These are phyloP conservation scores for Tylopilus felleus DNA, from an alignment of 768 basidiomycete species.

Conservation along the genomic window DNA sequence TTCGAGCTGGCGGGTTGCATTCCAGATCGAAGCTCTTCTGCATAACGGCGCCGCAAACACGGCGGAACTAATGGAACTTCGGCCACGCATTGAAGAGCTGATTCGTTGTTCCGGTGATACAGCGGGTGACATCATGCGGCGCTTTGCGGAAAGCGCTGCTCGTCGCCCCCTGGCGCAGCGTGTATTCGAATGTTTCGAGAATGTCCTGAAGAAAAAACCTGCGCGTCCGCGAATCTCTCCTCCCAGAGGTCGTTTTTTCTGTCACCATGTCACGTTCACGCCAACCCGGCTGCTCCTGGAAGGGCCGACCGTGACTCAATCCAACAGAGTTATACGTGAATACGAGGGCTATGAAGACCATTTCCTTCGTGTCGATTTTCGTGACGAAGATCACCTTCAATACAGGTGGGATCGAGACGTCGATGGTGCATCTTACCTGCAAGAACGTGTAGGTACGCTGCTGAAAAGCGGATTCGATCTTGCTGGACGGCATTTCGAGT, in stretches of 20 bases:
- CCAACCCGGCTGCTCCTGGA: conserved; percentile 73
- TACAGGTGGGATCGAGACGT: conserved; percentile 70
- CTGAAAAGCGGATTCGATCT: conserved; percentile 66
- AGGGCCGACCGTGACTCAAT: conserved; percentile 72
- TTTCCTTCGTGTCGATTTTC: conserved; percentile 82
- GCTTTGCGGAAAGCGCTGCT: conserved; percentile 49
- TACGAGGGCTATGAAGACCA: conserved; percentile 58
- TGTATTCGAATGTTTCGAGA: conserved; percentile 46
- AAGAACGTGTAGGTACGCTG: conserved; percentile 53
- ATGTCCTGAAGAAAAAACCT: conserved; percentile 24
- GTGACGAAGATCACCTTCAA: conserved; percentile 76
- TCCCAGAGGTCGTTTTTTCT: conserved; percentile 49
- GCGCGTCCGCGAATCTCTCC: conserved; percentile 19
- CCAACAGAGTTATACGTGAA: conserved; percentile 75
- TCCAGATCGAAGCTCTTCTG: conserved; percentile 72
- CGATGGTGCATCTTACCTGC: conserved; percentile 54
- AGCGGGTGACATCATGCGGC: conserved; percentile 50
- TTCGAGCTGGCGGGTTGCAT: conserved; percentile 58
- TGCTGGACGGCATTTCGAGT: conserved; percentile 71
- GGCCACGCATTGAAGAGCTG: conserved; percentile 42
- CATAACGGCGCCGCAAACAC: conserved; percentile 63
- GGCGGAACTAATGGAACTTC: conserved; percentile 47
- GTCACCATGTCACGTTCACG: conserved; percentile 72
- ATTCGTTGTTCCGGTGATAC: conserved; percentile 32
- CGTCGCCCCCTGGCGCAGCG: conserved; percentile 41